Evolutionary conservation across 805 yeast genomes (phyloP).

Genomic region (Yamadazyma tumulicola): DNA sequence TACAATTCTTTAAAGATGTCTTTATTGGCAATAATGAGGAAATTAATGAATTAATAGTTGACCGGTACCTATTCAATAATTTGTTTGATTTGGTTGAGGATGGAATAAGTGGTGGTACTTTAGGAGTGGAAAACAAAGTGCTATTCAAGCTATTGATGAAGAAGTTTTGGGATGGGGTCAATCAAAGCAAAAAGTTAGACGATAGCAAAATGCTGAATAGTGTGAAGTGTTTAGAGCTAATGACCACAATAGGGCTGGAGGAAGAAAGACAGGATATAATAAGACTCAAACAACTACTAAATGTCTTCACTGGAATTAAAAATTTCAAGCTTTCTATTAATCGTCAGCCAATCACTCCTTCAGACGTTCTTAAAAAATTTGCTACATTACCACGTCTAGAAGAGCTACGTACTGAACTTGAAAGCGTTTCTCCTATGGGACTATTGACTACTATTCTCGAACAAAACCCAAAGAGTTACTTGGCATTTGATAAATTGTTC

Average conservation of each 20-base stretch:
- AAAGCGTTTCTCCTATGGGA: conserved; percentile 24
- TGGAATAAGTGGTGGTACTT: conserved; percentile 9
- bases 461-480: conserved; percentile 50
- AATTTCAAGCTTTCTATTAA: conserved; percentile 32
- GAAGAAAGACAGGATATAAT: conserved; percentile 7
- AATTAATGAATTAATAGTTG: conserved; percentile 17
- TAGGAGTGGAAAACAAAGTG: conserved; percentile 4
- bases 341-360: conserved; percentile 36
- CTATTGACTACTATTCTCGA: conserved; percentile 47
- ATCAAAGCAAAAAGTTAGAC: conserved; percentile 28
- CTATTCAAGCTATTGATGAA: conserved; percentile 17
- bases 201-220: conserved; percentile 19
- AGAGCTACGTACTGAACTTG: conserved; percentile 10
- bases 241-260: too few species aligned
- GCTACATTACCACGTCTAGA: conserved; percentile 13
- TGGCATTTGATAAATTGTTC: conserved; percentile 39
- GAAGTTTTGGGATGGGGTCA: conserved; percentile 34
- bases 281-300: conserved; percentile 30
- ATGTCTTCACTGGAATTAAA: conserved; percentile 32
- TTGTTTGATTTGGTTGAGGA: conserved; percentile 22
- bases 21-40: conserved; percentile 15
- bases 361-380: conserved; percentile 27
- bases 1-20: conserved; percentile 17
- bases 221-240: too few species aligned
- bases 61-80: conserved; percentile 25